A percentile compares a stretch with the other conserved stretches of the same genome.
phyloP scores from a whole-genome alignment of 2,329 filamentous ascomycete species.

The Botrytis byssoidea region DNA sequence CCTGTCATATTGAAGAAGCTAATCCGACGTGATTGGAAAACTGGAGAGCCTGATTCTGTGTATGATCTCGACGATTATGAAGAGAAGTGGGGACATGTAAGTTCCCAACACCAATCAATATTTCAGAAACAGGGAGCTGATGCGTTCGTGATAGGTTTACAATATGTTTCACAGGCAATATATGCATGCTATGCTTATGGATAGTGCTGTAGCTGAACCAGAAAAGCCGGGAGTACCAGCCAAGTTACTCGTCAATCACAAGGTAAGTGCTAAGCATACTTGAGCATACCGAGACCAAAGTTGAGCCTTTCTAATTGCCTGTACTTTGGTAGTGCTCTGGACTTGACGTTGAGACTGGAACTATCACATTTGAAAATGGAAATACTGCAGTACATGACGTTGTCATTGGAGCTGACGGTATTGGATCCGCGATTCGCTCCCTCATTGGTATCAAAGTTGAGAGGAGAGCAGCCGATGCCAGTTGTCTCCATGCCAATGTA shows the following conservation, averaged over 20 bases:
- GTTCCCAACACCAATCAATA: slow-evolving; percentile 11
- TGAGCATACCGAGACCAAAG: slow-evolving; percentile 30
- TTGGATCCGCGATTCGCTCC: slow-evolving; percentile 59
- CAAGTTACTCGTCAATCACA: slow-evolving; percentile 56
- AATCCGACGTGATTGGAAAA: slow-evolving; percentile 69
- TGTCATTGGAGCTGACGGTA: slow-evolving; percentile 46
- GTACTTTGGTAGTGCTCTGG: not conserved
- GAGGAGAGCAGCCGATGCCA: slow-evolving; percentile 57
- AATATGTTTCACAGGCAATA: slow-evolving; percentile 68
- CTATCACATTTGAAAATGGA: slow-evolving; percentile 43
- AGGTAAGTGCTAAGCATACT: slow-evolving; percentile 38
- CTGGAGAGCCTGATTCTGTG: slow-evolving; percentile 55
- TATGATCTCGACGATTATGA: slow-evolving; percentile 58
- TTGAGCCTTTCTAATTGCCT: not conserved
- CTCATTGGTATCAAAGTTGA: slow-evolving; percentile 59
- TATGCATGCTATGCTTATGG: slow-evolving; percentile 65
- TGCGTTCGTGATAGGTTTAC: slow-evolving; percentile 44
- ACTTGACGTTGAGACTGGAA: slow-evolving; percentile 50
- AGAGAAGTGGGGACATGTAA: slow-evolving; percentile 57
- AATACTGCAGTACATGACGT: slow-evolving; percentile 37
- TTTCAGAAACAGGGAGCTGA: not conserved
- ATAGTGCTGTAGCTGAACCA: slow-evolving; percentile 52
- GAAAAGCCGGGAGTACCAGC: slow-evolving; percentile 55
- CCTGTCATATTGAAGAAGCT: slow-evolving; percentile 63
- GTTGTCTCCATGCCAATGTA: slow-evolving; percentile 65